Evolutionary conservation across 169 alveolate genomes (phyloP), one percentile per base, ranked within the genome.

Genomic region (Blepharisma undulans): DNA sequence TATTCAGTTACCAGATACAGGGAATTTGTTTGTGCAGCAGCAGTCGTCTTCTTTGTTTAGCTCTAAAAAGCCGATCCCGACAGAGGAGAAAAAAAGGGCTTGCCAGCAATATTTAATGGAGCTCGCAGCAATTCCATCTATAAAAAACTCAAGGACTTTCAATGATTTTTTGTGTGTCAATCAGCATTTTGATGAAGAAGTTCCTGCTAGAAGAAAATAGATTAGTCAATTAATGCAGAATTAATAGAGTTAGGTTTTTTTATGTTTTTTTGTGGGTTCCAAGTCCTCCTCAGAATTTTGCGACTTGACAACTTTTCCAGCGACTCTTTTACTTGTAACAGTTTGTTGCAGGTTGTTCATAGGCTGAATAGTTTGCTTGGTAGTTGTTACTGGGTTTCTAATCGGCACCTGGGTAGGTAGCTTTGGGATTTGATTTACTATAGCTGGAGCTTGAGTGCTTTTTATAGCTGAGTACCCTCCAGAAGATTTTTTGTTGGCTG

Each of bases 51-150:
- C 66, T 18, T 48, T 48, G 66, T 48, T 48, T 18, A 48, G 66
- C 10, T 48, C 66, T 10, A 48, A 48, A 48, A 48, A 48, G 66
- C 66, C 66, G 66, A 48, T 48, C 12, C 66, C 66, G 7, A 48
- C 66, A 48, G 98, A 96, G 76, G 96, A 96, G n/a, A 92, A 96
- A 92, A 94, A 96, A 74, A 94, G 92, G 72, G 94, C 93, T 25
- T 82, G 94, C 12, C 82, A 96, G 88, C 59, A 92, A 48, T 96
- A 92, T 76, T 72, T 96, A 4, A 61, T 92, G 71, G 97, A 93
- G 79, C 78, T 94, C 0, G 95, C 94, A 48, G 60, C 88, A 71
- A 90, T 96, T 22, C 94, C 94, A 21, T 80, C 90, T 2, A 93
- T 96, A 4, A 94, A 94, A 90, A 95, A 94, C 79, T 84, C 94